Evolutionary conservation across 2,329 filamentous ascomycete genomes (phyloP).

Genomic region (Calonectria montana): DNA sequence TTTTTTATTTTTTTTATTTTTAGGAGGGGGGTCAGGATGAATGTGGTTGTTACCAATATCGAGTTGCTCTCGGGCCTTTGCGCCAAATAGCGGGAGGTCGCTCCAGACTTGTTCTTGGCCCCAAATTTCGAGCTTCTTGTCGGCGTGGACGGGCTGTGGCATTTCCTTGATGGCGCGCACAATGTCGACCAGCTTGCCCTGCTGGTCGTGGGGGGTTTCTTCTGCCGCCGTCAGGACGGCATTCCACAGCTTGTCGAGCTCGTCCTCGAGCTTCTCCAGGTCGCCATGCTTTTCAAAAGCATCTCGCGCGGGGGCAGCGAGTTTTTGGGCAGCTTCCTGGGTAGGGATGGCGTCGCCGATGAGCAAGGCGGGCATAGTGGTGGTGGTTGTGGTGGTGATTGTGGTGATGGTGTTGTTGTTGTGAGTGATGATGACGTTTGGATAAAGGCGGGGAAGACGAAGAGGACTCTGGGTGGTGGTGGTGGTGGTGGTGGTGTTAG

Average conservation of each 20-base stretch:
- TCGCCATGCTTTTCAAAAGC: constrained; percentile 26
- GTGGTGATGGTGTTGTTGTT: constrained; percentile 22
- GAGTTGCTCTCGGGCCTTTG: constrained; percentile 26
- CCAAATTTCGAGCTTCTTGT: constrained; percentile 32
- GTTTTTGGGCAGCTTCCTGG: constrained; percentile 25
- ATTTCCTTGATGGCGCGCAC: constrained; percentile 32
- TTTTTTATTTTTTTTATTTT: no score
- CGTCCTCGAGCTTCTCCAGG: constrained; percentile 21
- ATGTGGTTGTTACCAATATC: constrained; percentile 25
- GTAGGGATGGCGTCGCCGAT: constrained; percentile 18
- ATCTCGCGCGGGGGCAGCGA: constrained; percentile 18
- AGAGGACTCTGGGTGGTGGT: neutral
- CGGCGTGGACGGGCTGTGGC: constrained; percentile 17
- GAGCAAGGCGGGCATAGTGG: constrained; percentile 5
- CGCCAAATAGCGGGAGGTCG: constrained; percentile 33
- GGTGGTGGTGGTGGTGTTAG: neutral
- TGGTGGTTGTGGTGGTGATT: constrained; percentile 8
- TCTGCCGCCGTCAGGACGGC: constrained; percentile 31
- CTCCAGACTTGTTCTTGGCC: constrained; percentile 30
- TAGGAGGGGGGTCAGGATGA: neutral
- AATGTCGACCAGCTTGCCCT: constrained; percentile 35
- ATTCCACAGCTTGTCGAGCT: constrained; percentile 28
- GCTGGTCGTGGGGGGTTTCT: constrained; percentile 34
- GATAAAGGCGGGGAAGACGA: neutral
- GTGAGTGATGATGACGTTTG: neutral